Percentiles rank a stretch among this genome's conserved stretches.
Evolutionary conservation across 2,329 filamentous ascomycete species (phyloP).

Genomic region (Chrysoporthe puriensis): DNA sequence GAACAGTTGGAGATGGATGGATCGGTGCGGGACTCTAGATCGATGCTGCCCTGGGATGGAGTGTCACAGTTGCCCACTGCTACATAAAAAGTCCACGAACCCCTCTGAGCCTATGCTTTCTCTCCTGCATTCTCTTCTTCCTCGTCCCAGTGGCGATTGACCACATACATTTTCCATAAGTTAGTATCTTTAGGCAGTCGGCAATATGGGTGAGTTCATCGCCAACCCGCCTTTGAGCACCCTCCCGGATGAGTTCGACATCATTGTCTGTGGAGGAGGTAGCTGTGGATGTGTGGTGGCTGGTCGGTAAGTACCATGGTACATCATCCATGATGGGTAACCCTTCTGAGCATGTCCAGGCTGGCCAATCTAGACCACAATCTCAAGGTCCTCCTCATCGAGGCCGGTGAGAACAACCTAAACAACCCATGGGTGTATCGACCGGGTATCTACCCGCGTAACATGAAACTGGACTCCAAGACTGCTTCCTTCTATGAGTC

Average conservation of each 20-base stretch:
- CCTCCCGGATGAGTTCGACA: constrained; percentile 77
- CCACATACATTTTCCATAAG: not conserved
- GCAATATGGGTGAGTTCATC: constrained; percentile 26
- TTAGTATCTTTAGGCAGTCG: constrained; percentile 2
- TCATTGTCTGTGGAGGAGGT: constrained; percentile 77
- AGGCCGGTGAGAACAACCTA: constrained; percentile 72
- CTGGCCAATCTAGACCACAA: constrained; percentile 78
- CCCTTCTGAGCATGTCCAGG: constrained; percentile 41
- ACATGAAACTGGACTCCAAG: constrained; percentile 80
- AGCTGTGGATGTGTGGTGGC: constrained; percentile 66
- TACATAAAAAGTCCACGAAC: constrained; percentile 15
- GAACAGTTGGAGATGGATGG: constrained; percentile 7
- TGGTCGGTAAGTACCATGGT: constrained; percentile 48
- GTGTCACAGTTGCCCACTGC: not conserved
- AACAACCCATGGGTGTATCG: constrained; percentile 81
- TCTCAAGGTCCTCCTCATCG: constrained; percentile 70
- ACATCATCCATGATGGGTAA: constrained; percentile 23
- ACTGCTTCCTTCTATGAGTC: constrained; percentile 83
- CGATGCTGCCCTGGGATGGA: constrained; percentile 14
- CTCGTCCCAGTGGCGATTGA: not conserved
- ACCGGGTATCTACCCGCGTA: constrained; percentile 75
- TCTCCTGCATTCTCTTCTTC: not conserved
- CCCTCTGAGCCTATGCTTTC: not conserved
- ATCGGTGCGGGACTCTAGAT: not conserved
- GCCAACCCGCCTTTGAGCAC: constrained; percentile 28